Evolutionary conservation across 2,329 filamentous ascomycete genomes (phyloP).

Genomic region (Talaromyces sp.): DNA sequence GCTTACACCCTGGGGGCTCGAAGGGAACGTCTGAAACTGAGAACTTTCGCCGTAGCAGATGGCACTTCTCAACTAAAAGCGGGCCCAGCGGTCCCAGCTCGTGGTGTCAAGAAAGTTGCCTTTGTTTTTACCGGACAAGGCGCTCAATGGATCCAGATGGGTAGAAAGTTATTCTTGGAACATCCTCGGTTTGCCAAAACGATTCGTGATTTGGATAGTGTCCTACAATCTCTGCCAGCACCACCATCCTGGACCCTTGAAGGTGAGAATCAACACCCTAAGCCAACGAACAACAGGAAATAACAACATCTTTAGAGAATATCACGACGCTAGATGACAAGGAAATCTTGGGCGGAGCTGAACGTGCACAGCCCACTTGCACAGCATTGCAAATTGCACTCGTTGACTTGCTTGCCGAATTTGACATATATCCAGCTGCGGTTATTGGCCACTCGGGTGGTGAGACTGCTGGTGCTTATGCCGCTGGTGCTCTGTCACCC

Average conservation of each 20-base stretch:
- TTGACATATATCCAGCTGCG: not conserved
- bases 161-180: not conserved
- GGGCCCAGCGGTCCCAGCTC: no score
- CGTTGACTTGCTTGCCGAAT: slow-evolving; percentile 10
- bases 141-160: slow-evolving; percentile 22
- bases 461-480: slow-evolving; percentile 18
- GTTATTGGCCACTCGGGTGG: slow-evolving; percentile 18
- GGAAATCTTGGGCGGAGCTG: not conserved
- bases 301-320: not conserved
- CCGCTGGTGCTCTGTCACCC: not conserved
- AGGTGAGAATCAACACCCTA: not conserved
- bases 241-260: not conserved
- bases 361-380: slow-evolving; percentile 19
- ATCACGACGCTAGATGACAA: no score
- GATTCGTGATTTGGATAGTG: not conserved
- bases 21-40: no score
- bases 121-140: slow-evolving; percentile 24
- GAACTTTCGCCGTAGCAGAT: no score
- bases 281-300: not conserved
- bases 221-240: not conserved
- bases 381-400: slow-evolving; percentile 19
- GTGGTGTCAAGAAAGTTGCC: no score
- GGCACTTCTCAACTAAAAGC: not conserved
- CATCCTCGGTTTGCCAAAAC: not conserved
- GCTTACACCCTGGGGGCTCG: no score